These are phyloP conservation scores for Venturia asperata DNA, from an alignment of 2,329 filamentous ascomycete species.

Conservation along the genomic window DNA sequence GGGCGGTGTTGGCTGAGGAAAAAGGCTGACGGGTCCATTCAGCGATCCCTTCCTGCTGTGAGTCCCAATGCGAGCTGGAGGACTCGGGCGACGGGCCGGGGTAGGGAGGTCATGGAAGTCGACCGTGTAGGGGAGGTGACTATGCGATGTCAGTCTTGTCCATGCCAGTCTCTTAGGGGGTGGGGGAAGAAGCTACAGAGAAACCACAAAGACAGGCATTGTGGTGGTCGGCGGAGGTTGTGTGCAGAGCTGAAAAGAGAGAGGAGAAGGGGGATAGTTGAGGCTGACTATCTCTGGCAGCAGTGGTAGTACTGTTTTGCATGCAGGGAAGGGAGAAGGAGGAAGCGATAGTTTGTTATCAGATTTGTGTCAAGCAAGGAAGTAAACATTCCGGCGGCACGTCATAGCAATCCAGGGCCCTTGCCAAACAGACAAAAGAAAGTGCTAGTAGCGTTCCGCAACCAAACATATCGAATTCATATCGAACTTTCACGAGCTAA, in stretches of 20 bases:
- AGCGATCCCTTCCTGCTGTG: constrained; percentile 33
- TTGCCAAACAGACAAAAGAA: background rate
- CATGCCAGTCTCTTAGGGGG: background rate
- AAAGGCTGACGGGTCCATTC: constrained; percentile 32
- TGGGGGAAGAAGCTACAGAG: constrained; percentile 43
- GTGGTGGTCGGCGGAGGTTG: constrained; percentile 14
- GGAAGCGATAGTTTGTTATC: background rate
- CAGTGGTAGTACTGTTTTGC: too few species aligned
- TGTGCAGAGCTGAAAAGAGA: background rate
- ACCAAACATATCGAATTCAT: too few species aligned
- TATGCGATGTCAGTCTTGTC: background rate
- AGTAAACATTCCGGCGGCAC: background rate
- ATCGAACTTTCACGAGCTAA: background rate
- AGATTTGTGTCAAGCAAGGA: background rate
- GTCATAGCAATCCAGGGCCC: background rate
- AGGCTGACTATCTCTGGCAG: background rate
- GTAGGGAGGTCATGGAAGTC: constrained; percentile 65
- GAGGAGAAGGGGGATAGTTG: background rate
- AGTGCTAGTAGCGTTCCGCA: background rate
- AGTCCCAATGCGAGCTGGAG: constrained; percentile 25
- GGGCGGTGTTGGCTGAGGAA: constrained; percentile 35
- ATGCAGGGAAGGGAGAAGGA: background rate
- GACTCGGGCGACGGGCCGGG: constrained; percentile 26
- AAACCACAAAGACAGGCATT: constrained; percentile 56
- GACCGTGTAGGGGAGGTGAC: constrained; percentile 49